Base-by-base conservation (phyloP, 257 asterid genomes). In the Coffea eugenioides region DNA sequence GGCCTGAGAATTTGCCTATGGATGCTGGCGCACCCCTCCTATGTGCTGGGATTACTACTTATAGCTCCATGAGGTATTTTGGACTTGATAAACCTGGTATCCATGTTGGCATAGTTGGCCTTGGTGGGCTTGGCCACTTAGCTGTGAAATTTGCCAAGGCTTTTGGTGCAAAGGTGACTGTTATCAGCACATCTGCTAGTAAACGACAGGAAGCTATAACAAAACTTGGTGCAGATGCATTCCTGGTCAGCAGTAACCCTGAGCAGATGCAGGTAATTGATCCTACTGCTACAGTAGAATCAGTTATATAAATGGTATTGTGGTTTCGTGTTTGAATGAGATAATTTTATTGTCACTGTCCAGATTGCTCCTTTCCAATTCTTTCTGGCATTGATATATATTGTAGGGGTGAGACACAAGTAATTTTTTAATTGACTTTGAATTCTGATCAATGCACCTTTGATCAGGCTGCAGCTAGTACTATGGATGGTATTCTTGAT, bases 11-110 rank as follows among this genome's bases (percentile, higher is more conserved):
- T 6, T 20, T 83, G 39, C 74, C 86, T 0, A 74, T 80, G 34
- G 76, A 83, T 13, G 79, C 84, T 6, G 82, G 85, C 27, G 85
- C 86, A 20, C 86, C 84, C 0, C 76, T 80, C 27, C 82, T 83
- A 43, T 82, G 85, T 45, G 85, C 82, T 8, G 82, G 85, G 25
- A 27, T 49, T 41, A 16, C 85, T 20, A 49, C 70, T 41, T 78
- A 77, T 39, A 82, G 82, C 21, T 82, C 85, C 0, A 51, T 77
- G 76, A 51, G 36, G 23, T 66, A 77, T 66, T 82, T 64, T 46
- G 85, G 82, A 48, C 73, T 82, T 12, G 70, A 72, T 54, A 82
- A 78, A 21, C 82, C 85, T 5, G 82, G 85, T 34, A 21, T 51
- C 46, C 65, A 52, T 34, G 8, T 77, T 1, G 85, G 85, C 9